These are phyloP conservation scores for Metschnikowia noctiluminum DNA, from an alignment of 805 yeast species.

Conservation along the genomic window DNA sequence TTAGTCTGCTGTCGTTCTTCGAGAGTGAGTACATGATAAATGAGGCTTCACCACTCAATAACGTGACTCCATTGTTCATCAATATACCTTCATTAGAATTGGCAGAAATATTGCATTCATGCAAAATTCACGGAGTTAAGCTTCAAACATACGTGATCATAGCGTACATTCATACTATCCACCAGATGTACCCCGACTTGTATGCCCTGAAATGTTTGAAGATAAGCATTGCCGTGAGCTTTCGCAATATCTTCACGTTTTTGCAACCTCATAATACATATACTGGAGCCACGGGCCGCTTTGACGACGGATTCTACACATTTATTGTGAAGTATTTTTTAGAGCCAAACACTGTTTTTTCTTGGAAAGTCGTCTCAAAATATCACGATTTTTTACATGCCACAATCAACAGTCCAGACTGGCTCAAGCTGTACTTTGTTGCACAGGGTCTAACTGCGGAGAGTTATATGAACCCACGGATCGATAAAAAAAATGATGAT, in stretches of 20 bases:
- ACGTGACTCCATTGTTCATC: constrained; percentile 1
- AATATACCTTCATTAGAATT: neutral
- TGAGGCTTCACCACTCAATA: constrained; percentile 7
- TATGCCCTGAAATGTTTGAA: constrained; percentile 7
- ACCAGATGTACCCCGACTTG: constrained; percentile 5
- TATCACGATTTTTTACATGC: constrained; percentile 8
- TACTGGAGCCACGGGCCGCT: constrained; percentile 2
- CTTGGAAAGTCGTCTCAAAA: constrained; percentile 8
- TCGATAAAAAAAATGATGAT: constrained; percentile 6
- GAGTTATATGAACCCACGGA: constrained; percentile 2
- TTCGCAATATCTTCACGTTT: constrained; percentile 1
- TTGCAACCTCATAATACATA: constrained; percentile 9
- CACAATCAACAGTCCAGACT: constrained; percentile 7
- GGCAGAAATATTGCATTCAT: constrained; percentile 1
- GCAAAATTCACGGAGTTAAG: constrained; percentile 7
- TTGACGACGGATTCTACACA: constrained; percentile 11
- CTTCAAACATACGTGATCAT: constrained; percentile 5
- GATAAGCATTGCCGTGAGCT: constrained; percentile 9
- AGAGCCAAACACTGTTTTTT: constrained; percentile 5
- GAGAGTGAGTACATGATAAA: constrained; percentile 5
- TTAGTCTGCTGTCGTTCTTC: constrained; percentile 4
- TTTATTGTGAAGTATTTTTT: constrained; percentile 5
- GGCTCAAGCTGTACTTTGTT: constrained; percentile 7
- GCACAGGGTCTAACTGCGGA: constrained; percentile 10
- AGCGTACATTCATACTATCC: constrained; percentile 9